Percentiles rank a stretch among this genome's conserved stretches.
Conservation (phyloP, 805 yeast species). For the Candida koratica region DNA sequence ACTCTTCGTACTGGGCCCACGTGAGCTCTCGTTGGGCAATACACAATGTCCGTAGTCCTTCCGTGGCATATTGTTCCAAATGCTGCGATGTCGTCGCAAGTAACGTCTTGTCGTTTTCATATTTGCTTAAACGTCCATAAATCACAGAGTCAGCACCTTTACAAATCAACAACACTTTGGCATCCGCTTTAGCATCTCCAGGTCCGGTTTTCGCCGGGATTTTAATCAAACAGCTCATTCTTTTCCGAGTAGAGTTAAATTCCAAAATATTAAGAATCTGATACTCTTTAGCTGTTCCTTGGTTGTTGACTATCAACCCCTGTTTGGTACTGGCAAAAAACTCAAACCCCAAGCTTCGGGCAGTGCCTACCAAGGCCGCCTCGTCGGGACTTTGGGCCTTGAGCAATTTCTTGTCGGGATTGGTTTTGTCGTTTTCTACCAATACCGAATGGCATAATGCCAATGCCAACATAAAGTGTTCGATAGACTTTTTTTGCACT, state of each 20-base stretch:
- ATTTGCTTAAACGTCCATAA: slow-evolving; percentile 53
- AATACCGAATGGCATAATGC: slow-evolving; percentile 79
- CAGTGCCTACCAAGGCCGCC: slow-evolving; percentile 80
- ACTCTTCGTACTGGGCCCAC: slow-evolving; percentile 57
- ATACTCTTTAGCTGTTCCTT: slow-evolving; percentile 67
- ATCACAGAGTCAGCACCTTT: slow-evolving; percentile 85
- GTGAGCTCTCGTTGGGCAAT: slow-evolving; percentile 66
- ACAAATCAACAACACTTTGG: slow-evolving; percentile 63
- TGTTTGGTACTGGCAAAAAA: slow-evolving; percentile 63
- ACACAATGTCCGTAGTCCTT: slow-evolving; percentile 79
- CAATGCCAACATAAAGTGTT: slow-evolving; percentile 71
- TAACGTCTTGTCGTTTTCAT: slow-evolving; percentile 44
- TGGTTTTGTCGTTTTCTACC: slow-evolving; percentile 59
- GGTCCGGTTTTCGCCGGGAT: slow-evolving; percentile 53
- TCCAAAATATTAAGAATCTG: slow-evolving; percentile 69
- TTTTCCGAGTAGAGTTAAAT: slow-evolving; percentile 79
- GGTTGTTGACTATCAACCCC: slow-evolving; percentile 64
- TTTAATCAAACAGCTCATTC: slow-evolving; percentile 81
- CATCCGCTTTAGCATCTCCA: slow-evolving; percentile 42
- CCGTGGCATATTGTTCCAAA: slow-evolving; percentile 74
- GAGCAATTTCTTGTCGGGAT: slow-evolving; percentile 51
- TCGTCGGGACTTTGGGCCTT: slow-evolving; percentile 87
- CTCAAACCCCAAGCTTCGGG: slow-evolving; percentile 70
- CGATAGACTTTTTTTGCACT: slow-evolving; percentile 54
- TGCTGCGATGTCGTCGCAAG: slow-evolving; percentile 66